Evolutionary conservation across 164 flowering plant genomes (phyloP).

Genomic region (Liriodendron chinense): DNA sequence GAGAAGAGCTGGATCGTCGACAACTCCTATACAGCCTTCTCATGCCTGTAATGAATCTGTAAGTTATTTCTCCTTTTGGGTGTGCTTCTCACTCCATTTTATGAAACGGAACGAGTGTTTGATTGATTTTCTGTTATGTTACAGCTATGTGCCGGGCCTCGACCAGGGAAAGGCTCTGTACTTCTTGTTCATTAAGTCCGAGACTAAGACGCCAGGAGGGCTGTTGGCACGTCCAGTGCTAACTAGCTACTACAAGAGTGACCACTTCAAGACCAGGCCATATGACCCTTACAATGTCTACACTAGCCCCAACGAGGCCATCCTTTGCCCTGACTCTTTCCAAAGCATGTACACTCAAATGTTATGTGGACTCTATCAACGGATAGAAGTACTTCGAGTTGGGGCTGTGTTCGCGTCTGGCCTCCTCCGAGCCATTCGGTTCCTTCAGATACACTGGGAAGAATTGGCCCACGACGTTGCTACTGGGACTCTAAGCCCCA

Average conservation of each 20-base stretch:
- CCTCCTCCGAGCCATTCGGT: conserved; percentile 44
- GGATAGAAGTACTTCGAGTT: conserved; percentile 35
- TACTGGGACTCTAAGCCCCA: conserved; percentile 28
- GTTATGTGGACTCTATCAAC: conserved; percentile 44
- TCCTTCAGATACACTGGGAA: conserved; percentile 39
- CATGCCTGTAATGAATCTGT: conserved; percentile 48
- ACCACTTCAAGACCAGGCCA: conserved; percentile 34
- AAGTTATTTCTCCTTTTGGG: conserved; percentile 4
- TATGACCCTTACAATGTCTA: conserved; percentile 36
- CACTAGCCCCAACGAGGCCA: conserved; percentile 48
- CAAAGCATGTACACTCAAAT: conserved; percentile 52
- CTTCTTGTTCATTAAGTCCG: conserved; percentile 35
- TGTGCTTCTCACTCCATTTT: not conserved
- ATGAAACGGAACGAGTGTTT: not conserved
- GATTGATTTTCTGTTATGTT: no score
- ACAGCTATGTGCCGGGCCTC: conserved; percentile 39
- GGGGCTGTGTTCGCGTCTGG: conserved; percentile 51
- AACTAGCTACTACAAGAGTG: conserved; percentile 43
- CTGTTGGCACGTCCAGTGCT: conserved; percentile 40
- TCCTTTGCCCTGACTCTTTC: conserved; percentile 43
- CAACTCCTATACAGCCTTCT: conserved; percentile 40
- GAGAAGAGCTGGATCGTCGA: conserved; percentile 38
- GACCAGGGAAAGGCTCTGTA: conserved; percentile 45
- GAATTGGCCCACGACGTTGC: conserved; percentile 32
- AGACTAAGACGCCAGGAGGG: conserved; percentile 41